Evolutionary conservation across 192 early-diverging fungal genomes (phyloP).

Genomic region (Linnemannia schmuckeri): DNA sequence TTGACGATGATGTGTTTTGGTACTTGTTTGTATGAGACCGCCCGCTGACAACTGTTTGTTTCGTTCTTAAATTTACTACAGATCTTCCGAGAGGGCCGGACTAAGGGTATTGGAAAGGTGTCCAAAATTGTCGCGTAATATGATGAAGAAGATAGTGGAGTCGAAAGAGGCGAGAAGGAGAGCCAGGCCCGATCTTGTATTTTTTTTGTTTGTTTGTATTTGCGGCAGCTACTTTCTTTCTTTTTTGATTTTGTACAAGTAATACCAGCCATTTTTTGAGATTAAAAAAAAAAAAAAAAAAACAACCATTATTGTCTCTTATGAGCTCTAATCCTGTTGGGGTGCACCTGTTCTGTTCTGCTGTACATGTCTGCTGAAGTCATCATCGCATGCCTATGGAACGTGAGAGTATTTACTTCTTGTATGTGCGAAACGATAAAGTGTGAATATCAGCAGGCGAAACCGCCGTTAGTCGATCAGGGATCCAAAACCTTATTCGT

Average conservation of each 20-base stretch:
- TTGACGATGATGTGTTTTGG: no score
- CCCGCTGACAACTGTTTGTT: neutral
- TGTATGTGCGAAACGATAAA: neutral
- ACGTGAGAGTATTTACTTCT: neutral
- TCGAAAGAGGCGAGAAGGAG: neutral
- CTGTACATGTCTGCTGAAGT: neutral
- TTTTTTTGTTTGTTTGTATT: slow-evolving; percentile 6
- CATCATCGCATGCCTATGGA: neutral
- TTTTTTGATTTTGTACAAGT: neutral
- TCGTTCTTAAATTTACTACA: slow-evolving; percentile 9
- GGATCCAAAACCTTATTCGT: neutral
- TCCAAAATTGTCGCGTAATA: slow-evolving; percentile 60
- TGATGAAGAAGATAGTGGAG: neutral
- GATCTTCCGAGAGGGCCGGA: slow-evolving; percentile 86
- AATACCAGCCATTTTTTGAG: neutral
- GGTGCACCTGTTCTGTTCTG: no score
- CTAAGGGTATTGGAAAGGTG: slow-evolving; percentile 93
- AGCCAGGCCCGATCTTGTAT: neutral
- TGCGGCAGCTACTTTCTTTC: neutral
- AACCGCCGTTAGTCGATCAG: neutral
- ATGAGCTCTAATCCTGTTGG: neutral
- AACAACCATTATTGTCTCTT: neutral
- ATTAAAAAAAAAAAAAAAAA: no score
- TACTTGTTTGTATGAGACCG: neutral
- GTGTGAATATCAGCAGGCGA: neutral